Base-by-base conservation (phyloP, 2,329 filamentous ascomycete species). In the Calonectria honghensis region DNA sequence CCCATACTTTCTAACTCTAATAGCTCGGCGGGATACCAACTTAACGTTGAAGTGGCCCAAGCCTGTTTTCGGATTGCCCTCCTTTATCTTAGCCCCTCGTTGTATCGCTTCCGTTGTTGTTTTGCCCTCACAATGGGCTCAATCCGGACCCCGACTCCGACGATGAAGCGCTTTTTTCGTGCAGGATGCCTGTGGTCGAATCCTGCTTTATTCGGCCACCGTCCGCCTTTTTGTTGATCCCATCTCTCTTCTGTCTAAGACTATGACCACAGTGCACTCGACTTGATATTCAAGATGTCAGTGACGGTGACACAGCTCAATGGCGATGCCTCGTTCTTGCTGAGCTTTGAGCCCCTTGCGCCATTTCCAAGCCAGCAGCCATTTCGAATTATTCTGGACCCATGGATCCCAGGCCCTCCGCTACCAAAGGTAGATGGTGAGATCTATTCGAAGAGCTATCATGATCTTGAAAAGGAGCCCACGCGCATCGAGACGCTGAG, bases 361-460 rank as follows among this genome's bases (percentile, higher is more conserved):
- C 68, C 68, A 20, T 73, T 78, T 11, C 69, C 65, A 24, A 74
- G 64, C 20, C 61, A 66, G 16, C 86, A 86, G 66, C 88, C 90
- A 5, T 95, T 93, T 83, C 92, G 90, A 20, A 89, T 96, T 68
- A 88, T 96, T 51, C 84, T 95, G 66, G 94, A 96, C 82, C 94
- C 94, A 4, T 95, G 93, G 92, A 87, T 95, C 39, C 86, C 87
- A 14, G 92, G 92, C 0, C 85, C 57, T 63, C 57, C 90, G 5
- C 91, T 91, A 14, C 90, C 89, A 68, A 89, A 93, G 75, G 87
- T 91, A 79, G 91, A 91, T 35, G 89, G 88, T 79, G 50, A 50
- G 6, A 20, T 57, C 18, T 73, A 68, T 41, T 69, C 71, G 27
- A 59, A 20, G 27, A 73, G 59, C 18, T 73, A 73, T 32, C 52